Evolutionary conservation across 768 basidiomycete species (phyloP).

Genomic region (Amanita pseudoporphyria): DNA sequence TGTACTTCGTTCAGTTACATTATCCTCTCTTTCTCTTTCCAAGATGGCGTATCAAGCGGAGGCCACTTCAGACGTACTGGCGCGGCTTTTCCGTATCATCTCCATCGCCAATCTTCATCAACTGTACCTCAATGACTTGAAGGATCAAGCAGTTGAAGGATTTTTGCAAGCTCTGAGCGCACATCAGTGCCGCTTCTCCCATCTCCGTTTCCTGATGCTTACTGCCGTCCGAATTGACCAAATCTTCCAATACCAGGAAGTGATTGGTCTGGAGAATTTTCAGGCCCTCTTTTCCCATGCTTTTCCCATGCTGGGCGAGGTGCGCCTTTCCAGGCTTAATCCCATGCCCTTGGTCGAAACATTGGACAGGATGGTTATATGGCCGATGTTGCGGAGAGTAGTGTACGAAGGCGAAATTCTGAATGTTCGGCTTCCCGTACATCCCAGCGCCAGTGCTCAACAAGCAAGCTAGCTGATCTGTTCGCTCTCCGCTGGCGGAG

Average conservation of each 20-base stretch:
- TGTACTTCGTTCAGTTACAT: neutral
- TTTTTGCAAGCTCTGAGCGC: slow-evolving; percentile 1
- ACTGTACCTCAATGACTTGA: slow-evolving; percentile 1
- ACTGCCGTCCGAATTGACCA: neutral
- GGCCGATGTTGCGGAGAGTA: slow-evolving; percentile 1
- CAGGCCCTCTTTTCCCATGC: neutral
- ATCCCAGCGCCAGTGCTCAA: too few species aligned
- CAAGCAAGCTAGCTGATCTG: neutral
- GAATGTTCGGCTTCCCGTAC: neutral
- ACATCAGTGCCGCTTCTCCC: slow-evolving; percentile 1
- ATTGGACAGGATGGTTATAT: neutral
- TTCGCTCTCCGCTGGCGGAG: neutral
- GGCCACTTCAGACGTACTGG: neutral
- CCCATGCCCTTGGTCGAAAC: neutral
- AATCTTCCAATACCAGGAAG: neutral
- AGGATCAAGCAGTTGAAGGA: slow-evolving; percentile 1
- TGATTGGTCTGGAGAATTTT: slow-evolving; percentile 4
- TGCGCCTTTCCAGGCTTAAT: neutral
- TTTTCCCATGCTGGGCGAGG: neutral
- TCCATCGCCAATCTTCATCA: neutral
- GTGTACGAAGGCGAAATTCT: neutral
- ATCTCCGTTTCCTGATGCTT: neutral
- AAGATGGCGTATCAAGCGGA: neutral
- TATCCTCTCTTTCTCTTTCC: slow-evolving; percentile 6
- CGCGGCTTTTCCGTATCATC: slow-evolving; percentile 4